Conservation (phyloP, 2,329 filamentous ascomycete genomes). For the Neoarthrinium moseri region DNA sequence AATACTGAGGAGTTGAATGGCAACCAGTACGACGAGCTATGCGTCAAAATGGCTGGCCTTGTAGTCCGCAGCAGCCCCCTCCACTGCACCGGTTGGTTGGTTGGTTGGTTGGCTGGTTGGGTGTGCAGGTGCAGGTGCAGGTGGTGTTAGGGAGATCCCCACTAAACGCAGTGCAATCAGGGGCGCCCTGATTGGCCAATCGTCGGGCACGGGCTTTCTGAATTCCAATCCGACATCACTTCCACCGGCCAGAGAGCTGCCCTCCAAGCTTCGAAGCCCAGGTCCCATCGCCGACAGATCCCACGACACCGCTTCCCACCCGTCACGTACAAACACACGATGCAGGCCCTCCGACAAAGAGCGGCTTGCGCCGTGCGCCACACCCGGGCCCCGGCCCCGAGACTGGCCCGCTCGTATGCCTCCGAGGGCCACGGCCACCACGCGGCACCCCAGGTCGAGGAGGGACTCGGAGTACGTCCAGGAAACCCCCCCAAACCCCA, state of each 20-base stretch:
- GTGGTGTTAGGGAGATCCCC: no score
- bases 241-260: not conserved
- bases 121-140: no score
- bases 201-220: conserved; percentile 9
- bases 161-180: no score
- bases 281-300: no score
- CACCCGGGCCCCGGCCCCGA: conserved; percentile 28
- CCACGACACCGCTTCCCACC: conserved; percentile 11
- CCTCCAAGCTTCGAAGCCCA: no score
- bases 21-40: no score
- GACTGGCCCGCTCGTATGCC: conserved; percentile 48
- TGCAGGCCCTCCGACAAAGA: conserved; percentile 42
- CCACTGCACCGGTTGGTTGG: no score
- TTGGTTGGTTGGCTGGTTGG: no score
- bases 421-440: conserved; percentile 49
- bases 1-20: no score
- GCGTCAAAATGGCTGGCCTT: no score
- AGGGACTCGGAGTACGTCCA: conserved; percentile 55
- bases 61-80: no score
- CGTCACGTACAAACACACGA: conserved; percentile 13
- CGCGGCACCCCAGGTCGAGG: conserved; percentile 41
- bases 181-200: no score
- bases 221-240: conserved; percentile 13
- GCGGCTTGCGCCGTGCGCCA: conserved; percentile 38
- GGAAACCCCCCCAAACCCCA: not conserved